Base-by-base conservation (phyloP, 2,329 filamentous ascomycete species). In the Hyphodiscus sp. region DNA sequence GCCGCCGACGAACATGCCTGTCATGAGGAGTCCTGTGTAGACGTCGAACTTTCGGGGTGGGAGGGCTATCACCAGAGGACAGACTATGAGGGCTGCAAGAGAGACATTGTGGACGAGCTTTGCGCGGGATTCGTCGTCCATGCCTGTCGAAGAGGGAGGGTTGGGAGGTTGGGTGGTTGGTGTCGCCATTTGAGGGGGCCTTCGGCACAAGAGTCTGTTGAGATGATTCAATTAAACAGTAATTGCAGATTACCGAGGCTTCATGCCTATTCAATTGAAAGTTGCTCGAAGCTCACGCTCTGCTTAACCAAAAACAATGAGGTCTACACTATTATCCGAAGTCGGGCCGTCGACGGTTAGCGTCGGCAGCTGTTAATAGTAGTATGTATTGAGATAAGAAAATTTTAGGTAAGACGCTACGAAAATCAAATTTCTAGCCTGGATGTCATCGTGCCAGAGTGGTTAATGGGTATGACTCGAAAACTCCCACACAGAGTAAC, bases 1-100 rank as follows among this genome's bases (percentile, higher is more conserved):
- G 2, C 54, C 61, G 29, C 59, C 61, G 1, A 63, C 42, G 19
- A 61, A 59, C 8, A 62, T 67, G 1, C 73, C 73, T 26, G 72
- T 67, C 43, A 73, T 68, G 8, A 85, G 74, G 0, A 71, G 72
- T 60, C 81, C 72, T 18, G 81, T 84, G 69, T 81, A 83, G 50
- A 79, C 62, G 63, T 85, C 81, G 48, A 85, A 68, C 68, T 84
- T 84, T 45, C 82, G 78, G 0, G 82, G 82, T 10, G 82, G 82
- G 10, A 85, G 68, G 16, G 75, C 63, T 47, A 76, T 75, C 49
- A 85, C 71, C 9, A 77, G 58, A 0, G 82, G 82, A 55, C 78
- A 80, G 47, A 74, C 64, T 19, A 85, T 63, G 26, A 80, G 66
- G 47, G 75, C 71, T 51, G 68, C 70, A 30, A 81, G 67, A 16